A percentile compares a stretch with the other conserved stretches of the same genome.
Evolutionary conservation across 805 yeast species (phyloP).

Genomic region (Candida maris): DNA sequence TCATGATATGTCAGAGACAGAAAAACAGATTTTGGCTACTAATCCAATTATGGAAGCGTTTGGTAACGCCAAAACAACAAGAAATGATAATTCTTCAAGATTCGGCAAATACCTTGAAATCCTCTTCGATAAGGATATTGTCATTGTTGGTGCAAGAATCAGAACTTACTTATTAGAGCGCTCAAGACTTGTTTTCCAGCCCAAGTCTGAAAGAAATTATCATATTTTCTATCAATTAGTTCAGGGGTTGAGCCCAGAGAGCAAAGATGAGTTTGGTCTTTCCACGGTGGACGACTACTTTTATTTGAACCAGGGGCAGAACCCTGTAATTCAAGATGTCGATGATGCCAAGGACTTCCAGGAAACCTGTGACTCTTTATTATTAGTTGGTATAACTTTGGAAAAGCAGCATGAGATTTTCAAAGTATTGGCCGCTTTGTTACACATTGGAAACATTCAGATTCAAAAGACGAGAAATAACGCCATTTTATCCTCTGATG

Average conservation of each 20-base stretch:
- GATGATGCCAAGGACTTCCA: slow-evolving; percentile 79
- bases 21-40: slow-evolving; percentile 91
- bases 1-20: slow-evolving; percentile 82
- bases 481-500: slow-evolving; percentile 79
- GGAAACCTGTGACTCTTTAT: slow-evolving; percentile 72
- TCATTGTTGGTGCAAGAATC: slow-evolving; percentile 91
- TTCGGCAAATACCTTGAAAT: slow-evolving; percentile 96
- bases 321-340: slow-evolving; percentile 62
- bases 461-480: slow-evolving; percentile 80
- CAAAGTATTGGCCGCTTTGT: slow-evolving; percentile 77
- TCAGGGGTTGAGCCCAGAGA: slow-evolving; percentile 60
- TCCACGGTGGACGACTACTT: slow-evolving; percentile 63
- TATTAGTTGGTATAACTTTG: slow-evolving; percentile 68
- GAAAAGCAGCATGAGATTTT: slow-evolving; percentile 65
- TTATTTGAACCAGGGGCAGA: slow-evolving; percentile 88
- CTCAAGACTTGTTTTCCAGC: slow-evolving; percentile 92
- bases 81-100: slow-evolving; percentile 96
- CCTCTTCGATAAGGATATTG: slow-evolving; percentile 66
- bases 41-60: slow-evolving; percentile 97
- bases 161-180: slow-evolving; percentile 91
- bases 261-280: slow-evolving; percentile 57
- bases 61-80: slow-evolving; percentile 96
- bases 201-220: slow-evolving; percentile 84
- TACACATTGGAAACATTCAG: slow-evolving; percentile 91
- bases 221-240: slow-evolving; percentile 91